Evolutionary conservation across 2,329 filamentous ascomycete species (phyloP).

Genomic region (Fusarium beomiforme): DNA sequence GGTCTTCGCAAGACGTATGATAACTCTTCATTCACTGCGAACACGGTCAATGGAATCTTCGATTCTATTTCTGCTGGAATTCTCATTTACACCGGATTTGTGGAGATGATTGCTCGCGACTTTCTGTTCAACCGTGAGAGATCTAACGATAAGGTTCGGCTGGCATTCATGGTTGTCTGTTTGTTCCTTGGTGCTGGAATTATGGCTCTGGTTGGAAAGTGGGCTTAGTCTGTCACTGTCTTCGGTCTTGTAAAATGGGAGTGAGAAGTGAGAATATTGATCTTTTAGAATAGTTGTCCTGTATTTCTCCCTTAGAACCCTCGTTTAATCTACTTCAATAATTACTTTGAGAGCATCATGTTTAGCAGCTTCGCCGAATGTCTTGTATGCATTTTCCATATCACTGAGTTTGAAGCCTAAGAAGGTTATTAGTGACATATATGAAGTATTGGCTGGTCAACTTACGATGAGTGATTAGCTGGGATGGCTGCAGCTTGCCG

Average conservation of each 20-base stretch:
- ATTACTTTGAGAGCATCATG: constrained; percentile 33
- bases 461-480: constrained; percentile 59
- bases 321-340: constrained; percentile 28
- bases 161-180: not conserved
- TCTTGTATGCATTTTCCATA: constrained; percentile 34
- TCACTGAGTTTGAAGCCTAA: constrained; percentile 34
- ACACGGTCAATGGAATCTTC: not conserved
- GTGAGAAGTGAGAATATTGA: no score
- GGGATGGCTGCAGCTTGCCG: constrained; percentile 52
- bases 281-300: not conserved
- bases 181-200: not conserved
- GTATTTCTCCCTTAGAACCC: rapidly evolving
- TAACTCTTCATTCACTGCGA: not conserved
- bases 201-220: not conserved
- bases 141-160: not conserved
- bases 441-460: not conserved
- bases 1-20: not conserved
- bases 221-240: not conserved
- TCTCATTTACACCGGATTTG: not conserved
- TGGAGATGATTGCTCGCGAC: not conserved
- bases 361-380: constrained; percentile 30
- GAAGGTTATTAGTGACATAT: not conserved
- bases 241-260: no score
- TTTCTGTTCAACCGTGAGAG: not conserved
- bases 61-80: not conserved